Percentiles rank a stretch among this genome's conserved stretches.
These are phyloP conservation scores for Leccinum subrobustum DNA, from an alignment of 1,284 basidiomycete genomes.

Conservation along the genomic window DNA sequence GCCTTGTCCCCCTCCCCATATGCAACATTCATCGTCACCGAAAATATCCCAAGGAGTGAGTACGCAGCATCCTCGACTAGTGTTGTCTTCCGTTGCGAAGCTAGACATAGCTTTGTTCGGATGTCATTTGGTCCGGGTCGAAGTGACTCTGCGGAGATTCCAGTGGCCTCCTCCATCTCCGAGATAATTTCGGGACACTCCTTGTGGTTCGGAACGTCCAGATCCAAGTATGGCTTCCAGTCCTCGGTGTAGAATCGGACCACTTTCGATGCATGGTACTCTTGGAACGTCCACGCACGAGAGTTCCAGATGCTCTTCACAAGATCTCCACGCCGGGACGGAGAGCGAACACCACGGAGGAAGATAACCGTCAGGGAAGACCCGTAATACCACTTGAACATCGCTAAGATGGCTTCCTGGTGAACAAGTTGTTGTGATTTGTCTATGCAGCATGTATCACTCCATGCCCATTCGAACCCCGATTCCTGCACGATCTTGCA, in stretches of 20 bases:
- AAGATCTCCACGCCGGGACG: not conserved
- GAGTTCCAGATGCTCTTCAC: not conserved
- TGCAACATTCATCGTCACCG: no score
- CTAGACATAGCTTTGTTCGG: no score
- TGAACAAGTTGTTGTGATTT: not conserved
- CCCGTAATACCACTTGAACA: not conserved
- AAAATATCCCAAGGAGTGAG: no score
- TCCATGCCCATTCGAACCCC: not conserved
- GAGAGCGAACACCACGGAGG: not conserved
- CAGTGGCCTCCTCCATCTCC: not conserved
- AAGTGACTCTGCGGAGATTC: no score
- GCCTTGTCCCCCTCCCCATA: no score
- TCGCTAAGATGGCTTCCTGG: not conserved
- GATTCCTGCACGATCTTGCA: not conserved
- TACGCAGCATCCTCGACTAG: no score
- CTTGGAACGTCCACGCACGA: not conserved
- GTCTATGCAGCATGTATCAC: not conserved
- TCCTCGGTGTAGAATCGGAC: not conserved
- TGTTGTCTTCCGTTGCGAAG: no score
- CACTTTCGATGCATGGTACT: no score
- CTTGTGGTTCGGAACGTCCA: not conserved
- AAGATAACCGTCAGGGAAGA: not conserved
- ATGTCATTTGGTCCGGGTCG: no score
- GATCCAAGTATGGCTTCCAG: not conserved
- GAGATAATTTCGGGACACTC: not conserved